Base-by-base conservation (phyloP, 768 basidiomycete genomes). In the Scleroderma bovista region DNA sequence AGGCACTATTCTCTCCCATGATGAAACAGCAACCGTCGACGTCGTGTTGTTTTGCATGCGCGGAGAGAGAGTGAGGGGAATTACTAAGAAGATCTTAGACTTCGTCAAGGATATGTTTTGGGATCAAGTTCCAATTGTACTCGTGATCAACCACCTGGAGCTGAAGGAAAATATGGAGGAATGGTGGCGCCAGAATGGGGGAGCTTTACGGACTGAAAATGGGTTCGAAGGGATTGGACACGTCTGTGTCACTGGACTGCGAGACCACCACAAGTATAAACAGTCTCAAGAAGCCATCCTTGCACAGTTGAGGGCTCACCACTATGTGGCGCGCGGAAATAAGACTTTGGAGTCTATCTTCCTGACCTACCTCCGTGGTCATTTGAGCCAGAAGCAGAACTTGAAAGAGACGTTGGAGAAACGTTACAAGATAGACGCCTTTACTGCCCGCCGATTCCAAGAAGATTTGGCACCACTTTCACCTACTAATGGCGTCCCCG, bases 151-250 rank as follows among this genome's bases (percentile, higher is more conserved):
- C 7, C 42, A 50, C 29, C 53, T 61, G 2, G 60, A 62, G 43
- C 53, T 32, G 19, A 49, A 65, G 6, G 19, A 50, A 1, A 54
- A 55, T n/a, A 63, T 63, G 53, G 57, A 60, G 3, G 50, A 53
- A 32, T 72, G 70, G 70, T 69, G 68, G 69, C 33, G 17, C 6
- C 33, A 48, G 32, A 67, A 69, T 24, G 1, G n/a, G n/a, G n/a
- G 23, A 29, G 9, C 26, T 3, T 0, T 2, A 2, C 22, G 23
- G 4, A 10, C 37, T 10, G 0, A n/a, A 1, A 23, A 2, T 19
- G 22, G 24, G 10, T 15, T 44, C 12, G 8, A 3, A 4, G 42
- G 24, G 17, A 31, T 13, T 0, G 42, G 4, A n/a, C 42, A 44
- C 15, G 42, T 26, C 16, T 44, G 42, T 44, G 24, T 44, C 42